Evolutionary conservation across 106 monocot species (phyloP), one percentile per base, ranked within the genome.

Genomic region (Acorus calamus): DNA sequence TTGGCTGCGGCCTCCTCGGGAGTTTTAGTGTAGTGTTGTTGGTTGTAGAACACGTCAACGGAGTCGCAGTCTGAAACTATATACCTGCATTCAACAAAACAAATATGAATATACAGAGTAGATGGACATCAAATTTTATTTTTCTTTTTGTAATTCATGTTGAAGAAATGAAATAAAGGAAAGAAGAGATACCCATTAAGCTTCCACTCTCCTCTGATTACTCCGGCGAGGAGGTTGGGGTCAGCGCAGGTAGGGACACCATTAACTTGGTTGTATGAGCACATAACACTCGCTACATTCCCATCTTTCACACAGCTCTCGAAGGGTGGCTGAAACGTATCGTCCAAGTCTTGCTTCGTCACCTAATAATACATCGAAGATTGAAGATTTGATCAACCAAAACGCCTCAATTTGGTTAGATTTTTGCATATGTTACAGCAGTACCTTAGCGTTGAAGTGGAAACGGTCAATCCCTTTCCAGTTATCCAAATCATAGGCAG

Each of bases 241-340:
- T 92, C 98, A 12, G 92, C 98, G 49, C 98, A 98, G 11, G 77
- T 86, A 6, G 98, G 98, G 48, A 74, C 57, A 2, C 92, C 98
- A 70, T 98, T 98, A 50, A 98, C 83, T 59, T 98, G 14, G 57
- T 98, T 98, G 77, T 92, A 98, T 9, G 98, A 98, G 75, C 98
- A 98, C 98, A 98, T 98, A 8, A 85, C 92, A 66, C 98, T 92
- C 5, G 98, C 98, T 51, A 98, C 98, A 57, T 90, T 90, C 50
- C 98, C 98, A 57, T 98, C 88, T 4, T 77, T 52, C 50, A 98
- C 92, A 51, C 98, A 98, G 68, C 85, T 98, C 88, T 92, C 88
- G 79, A 98, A 98, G n/a, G 98, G 92, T 7, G 83, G 83, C 47
- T 98, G 80, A 47, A 78, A 92, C 4, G 98, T 92, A 51, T 98